These are phyloP conservation scores for Solanum pennellii DNA, from an alignment of 257 asterid species.

Conservation along the genomic window DNA sequence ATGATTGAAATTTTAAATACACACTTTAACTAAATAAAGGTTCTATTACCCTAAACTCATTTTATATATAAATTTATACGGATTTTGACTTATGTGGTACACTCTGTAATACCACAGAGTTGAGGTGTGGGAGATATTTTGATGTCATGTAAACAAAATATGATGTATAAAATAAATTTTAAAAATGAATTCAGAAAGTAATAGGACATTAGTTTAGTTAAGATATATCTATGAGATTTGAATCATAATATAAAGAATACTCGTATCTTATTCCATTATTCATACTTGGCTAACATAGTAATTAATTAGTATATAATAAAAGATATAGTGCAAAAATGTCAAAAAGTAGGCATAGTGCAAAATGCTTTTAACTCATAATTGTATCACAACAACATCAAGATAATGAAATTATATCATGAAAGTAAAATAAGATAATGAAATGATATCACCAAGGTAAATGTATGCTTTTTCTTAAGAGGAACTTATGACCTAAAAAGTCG, in stretches of 20 bases:
- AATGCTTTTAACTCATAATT: neutral
- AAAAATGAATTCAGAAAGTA: too few species aligned
- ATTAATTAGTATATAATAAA: neutral
- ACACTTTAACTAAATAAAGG: too few species aligned
- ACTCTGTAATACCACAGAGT: rapidly evolving
- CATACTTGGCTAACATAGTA: neutral
- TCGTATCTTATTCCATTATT: too few species aligned
- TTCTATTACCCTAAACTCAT: too few species aligned
- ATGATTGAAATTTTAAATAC: too few species aligned
- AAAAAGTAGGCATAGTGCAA: neutral
- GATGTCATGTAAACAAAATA: too few species aligned
- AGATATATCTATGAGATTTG: too few species aligned
- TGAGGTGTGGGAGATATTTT: too few species aligned
- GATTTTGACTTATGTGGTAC: too few species aligned
- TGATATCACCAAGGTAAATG: neutral
- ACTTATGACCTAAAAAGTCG: neutral
- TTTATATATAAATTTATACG: too few species aligned
- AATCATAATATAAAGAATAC: too few species aligned
- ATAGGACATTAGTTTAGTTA: rapidly evolving
- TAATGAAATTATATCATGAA: neutral
- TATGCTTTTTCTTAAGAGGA: neutral
- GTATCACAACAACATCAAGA: neutral
- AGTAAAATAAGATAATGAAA: neutral
- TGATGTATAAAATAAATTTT: too few species aligned
- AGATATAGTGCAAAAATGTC: neutral